Base-by-base conservation (phyloP, 2,329 filamentous ascomycete species). In the Paraphaeosphaeria sporulosa region DNA sequence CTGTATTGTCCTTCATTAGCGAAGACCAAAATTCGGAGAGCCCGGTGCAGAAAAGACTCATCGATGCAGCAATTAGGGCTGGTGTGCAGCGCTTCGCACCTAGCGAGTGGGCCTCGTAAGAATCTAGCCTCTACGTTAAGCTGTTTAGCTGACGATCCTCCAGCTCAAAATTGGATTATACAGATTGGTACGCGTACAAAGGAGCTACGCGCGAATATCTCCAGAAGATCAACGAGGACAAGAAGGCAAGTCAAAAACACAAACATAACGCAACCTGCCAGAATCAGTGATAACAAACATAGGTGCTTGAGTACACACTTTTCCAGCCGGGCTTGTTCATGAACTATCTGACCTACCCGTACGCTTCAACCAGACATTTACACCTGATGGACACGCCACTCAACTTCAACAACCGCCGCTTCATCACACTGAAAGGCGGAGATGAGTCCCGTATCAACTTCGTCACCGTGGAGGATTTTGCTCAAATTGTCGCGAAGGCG, bases 301-400 rank as follows among this genome's bases (percentile, higher is more conserved):
- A 86, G 83, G 76, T 85, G 4, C 75, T 87, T 21, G 84, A 87
- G 63, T 87, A 87, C 66, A 80, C 73, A 0, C 70, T 86, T 0
- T 86, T 87, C 58, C 83, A 85, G 36, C 81, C 82, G 0, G 85
- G 85, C 0, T 56, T 85, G 0, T 85, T 86, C 64, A 62, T 81
- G 2, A 77, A 87, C 68, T 87, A 86, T 68, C 67, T 86, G n/a
- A 81, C 81, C 0, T 77, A 65, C 47, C 84, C 85, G 0, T 69
- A 82, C 59, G 75, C 77, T 55, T 81, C 83, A 0, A 66, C 80
- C 10, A 83, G 79, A 57, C 75, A 87, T 56, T 56, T 87, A 0
- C 65, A 74, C 1, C 72, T 78, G 0, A 67, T 83, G 1, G 71
- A 83, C 17, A 76, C 64, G 0, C 59, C 61, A 8, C 46, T 62